Evolutionary conservation across 768 basidiomycete genomes (phyloP), one percentile per base, ranked within the genome.

Genomic region (Filobasidium floriforme): DNA sequence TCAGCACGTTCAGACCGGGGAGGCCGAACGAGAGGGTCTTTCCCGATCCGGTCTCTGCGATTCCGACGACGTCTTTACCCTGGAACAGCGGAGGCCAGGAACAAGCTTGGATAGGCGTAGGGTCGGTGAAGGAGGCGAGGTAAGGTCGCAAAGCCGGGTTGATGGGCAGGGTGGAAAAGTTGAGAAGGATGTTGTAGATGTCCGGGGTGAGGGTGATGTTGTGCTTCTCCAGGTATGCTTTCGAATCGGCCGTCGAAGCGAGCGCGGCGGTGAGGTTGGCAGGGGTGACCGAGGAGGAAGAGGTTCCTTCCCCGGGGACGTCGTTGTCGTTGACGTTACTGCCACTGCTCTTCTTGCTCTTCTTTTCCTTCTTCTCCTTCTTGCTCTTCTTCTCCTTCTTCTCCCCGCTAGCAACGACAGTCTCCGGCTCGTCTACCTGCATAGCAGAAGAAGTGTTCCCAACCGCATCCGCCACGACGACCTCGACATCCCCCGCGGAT

Each of bases 11-110:
- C 49, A 94, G 82, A 1, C 90, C 92, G 12, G 96, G 96, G 49
- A 98, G 85, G 46, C 92, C 93, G 74, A 99, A 99, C 0, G 92
- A 90, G 18, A 97, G 84, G 0, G 96, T 99, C 81, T 99, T 99
- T 15, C 96, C 96, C 24, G 68, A 71, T 72, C 94, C 94, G 1
- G 94, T 98, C 81, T 98, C 93, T 7, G 94, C 93, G 67, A 98
- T 90, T 59, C 94, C 94, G 37, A 98, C 87, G 0, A 94, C 89
- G 76, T 98, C 81, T 40, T 77, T 69, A 22, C 75, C 89, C 26
- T 83, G 81, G 28, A 98, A 81, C 7, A 89, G 86, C 41, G 89
- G 86, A 1, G 93, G 91, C 93, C 93, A 98, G 14, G 92, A 85
- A 71, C 90, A 94, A 7, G 91, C 88, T 76, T 99, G 96, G 62